Evolutionary conservation across 2,329 filamentous ascomycete species (phyloP).

Genomic region (Monosporascus sp.): DNA sequence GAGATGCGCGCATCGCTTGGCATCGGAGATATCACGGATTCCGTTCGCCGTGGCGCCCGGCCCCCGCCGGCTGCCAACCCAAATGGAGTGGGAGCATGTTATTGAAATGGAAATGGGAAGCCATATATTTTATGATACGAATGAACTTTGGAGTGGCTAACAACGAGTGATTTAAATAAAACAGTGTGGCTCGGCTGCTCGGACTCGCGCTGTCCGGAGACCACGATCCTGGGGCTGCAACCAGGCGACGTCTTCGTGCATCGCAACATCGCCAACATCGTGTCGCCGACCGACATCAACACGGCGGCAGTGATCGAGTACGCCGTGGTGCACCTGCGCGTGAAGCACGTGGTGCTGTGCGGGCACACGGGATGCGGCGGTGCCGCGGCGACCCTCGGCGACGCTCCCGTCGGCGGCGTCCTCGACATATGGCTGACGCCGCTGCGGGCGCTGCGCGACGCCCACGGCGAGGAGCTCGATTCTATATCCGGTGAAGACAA

Average conservation of each 20-base stretch:
- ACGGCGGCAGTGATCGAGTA: slow-evolving; percentile 73
- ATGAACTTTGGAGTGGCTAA: not conserved
- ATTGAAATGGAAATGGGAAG: not conserved
- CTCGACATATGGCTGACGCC: slow-evolving; percentile 52
- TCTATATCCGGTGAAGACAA: slow-evolving; percentile 45
- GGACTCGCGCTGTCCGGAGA: slow-evolving; percentile 80
- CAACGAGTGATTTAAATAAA: slow-evolving; percentile 5
- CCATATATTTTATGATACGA: not conserved
- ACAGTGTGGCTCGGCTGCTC: slow-evolving; percentile 81
- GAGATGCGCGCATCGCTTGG: not conserved
- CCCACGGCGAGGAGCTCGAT: slow-evolving; percentile 51
- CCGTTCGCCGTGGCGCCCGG: too few species aligned
- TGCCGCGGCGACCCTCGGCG: slow-evolving; percentile 52
- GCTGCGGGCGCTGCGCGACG: slow-evolving; percentile 37
- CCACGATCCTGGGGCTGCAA: slow-evolving; percentile 69
- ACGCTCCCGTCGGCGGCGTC: slow-evolving; percentile 44
- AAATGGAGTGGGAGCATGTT: not conserved
- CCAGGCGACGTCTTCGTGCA: slow-evolving; percentile 85
- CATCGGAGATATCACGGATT: not conserved
- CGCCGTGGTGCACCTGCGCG: slow-evolving; percentile 66
- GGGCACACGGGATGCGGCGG: slow-evolving; percentile 65
- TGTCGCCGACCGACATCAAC: slow-evolving; percentile 70
- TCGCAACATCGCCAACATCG: slow-evolving; percentile 84
- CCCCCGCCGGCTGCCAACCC: not conserved
- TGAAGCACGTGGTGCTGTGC: slow-evolving; percentile 66